Evolutionary conservation across 805 yeast genomes (phyloP).

Genomic region (Sugiyamaella floridensis): DNA sequence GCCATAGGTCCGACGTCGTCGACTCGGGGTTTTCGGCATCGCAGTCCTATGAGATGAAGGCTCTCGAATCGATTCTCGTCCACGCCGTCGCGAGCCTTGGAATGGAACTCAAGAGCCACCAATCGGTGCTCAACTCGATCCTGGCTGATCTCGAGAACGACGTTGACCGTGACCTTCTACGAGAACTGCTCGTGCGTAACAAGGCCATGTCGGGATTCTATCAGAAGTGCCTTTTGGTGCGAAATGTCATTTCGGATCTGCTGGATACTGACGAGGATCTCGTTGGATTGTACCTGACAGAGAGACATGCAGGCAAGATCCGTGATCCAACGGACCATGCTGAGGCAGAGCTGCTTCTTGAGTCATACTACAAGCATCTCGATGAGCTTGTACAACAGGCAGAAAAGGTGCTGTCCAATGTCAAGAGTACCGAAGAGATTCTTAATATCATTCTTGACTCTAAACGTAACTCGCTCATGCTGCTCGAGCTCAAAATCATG

Average conservation of each 20-base stretch:
- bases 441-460: constrained; percentile 88
- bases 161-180: constrained; percentile 66
- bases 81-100: constrained; percentile 76
- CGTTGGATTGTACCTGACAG: constrained; percentile 68
- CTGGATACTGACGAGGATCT: constrained; percentile 83
- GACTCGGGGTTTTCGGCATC: constrained; percentile 45
- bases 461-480: constrained; percentile 82
- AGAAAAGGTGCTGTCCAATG: constrained; percentile 73
- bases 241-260: constrained; percentile 76
- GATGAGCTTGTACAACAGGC: constrained; percentile 92
- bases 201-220: constrained; percentile 65
- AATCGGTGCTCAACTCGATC: constrained; percentile 52
- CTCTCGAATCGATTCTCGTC: constrained; percentile 73
- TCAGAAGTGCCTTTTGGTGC: constrained; percentile 67
- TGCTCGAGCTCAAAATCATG: constrained; percentile 74
- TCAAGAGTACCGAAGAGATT: constrained; percentile 86
- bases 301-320: constrained; percentile 34
- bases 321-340: constrained; percentile 39
- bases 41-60: constrained; percentile 71
- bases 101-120: constrained; percentile 59
- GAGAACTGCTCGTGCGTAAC: constrained; percentile 66
- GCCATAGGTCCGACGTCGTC: background rate
- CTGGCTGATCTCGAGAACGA: constrained; percentile 68
- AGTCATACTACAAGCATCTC: constrained; percentile 83
- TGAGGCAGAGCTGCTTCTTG: constrained; percentile 81